These are phyloP conservation scores for Diaporthe eres DNA, from an alignment of 2,329 filamentous ascomycete species.

Conservation along the genomic window DNA sequence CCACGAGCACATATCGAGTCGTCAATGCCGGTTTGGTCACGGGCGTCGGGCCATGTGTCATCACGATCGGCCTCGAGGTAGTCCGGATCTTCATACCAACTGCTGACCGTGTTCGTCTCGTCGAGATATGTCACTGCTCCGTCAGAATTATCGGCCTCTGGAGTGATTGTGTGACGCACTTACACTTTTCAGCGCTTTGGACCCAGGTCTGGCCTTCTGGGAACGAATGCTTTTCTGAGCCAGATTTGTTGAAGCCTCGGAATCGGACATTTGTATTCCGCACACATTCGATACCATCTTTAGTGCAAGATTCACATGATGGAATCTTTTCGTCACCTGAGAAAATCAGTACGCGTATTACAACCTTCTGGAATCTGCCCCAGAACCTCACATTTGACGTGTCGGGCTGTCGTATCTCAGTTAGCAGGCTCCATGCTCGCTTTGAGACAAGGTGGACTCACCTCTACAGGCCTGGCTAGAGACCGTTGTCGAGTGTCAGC, in stretches of 20 bases:
- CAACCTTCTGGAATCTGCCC: no score
- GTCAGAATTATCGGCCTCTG: background rate
- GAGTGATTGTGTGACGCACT: background rate
- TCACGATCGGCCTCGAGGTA: background rate
- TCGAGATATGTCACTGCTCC: background rate
- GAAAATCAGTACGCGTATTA: background rate
- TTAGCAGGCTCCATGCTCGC: background rate
- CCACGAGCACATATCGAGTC: no score
- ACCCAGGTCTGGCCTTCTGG: slow-evolving; percentile 13
- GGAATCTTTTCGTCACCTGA: background rate
- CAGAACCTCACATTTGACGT: background rate
- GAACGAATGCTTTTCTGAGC: background rate
- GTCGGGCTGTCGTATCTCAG: background rate
- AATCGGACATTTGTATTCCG: background rate
- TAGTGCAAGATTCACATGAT: slow-evolving; percentile 8
- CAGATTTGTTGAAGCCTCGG: slow-evolving; percentile 1
- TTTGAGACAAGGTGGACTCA: background rate
- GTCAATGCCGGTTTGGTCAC: background rate
- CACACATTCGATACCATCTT: slow-evolving; percentile 18
- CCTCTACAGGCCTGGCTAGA: slow-evolving; percentile 1
- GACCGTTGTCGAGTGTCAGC: background rate
- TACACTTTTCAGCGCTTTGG: background rate
- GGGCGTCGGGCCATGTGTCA: background rate
- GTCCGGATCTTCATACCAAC: slow-evolving; percentile 5
- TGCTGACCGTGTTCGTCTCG: background rate